Conservation (phyloP, 306 rosid species). For the Casuarina equisetifolia region DNA sequence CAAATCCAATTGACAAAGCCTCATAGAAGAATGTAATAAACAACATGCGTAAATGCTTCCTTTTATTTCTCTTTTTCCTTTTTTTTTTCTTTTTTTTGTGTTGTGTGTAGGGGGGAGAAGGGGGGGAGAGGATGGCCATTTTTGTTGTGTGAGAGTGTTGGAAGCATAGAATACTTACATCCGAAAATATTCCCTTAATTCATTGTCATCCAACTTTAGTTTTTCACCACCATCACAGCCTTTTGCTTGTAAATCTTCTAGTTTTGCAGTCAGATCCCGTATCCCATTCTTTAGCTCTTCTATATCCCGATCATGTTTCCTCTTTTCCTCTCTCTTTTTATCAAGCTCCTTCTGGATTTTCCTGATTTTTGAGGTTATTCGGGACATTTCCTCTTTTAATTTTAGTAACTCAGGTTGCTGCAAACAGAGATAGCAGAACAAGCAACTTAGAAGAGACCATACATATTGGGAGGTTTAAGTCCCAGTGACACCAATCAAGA, state of each 20-base stretch:
- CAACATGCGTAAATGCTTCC: no score
- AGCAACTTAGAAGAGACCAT: conserved; percentile 16
- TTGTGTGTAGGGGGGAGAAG: no score
- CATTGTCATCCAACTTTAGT: conserved; percentile 62
- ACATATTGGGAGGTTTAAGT: neutral
- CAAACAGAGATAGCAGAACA: conserved; percentile 31
- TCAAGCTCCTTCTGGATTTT: conserved; percentile 75
- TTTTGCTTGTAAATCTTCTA: conserved; percentile 67
- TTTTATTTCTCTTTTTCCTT: no score
- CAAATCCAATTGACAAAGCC: conserved; percentile 17
- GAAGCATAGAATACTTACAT: conserved; percentile 54
- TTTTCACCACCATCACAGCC: conserved; percentile 58
- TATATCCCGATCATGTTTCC: conserved; percentile 59
- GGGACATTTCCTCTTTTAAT: conserved; percentile 91
- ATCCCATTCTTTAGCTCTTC: conserved; percentile 59
- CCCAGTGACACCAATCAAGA: neutral
- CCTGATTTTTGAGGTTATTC: conserved; percentile 80
- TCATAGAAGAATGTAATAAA: no score
- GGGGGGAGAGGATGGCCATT: no score
- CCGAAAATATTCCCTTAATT: conserved; percentile 78
- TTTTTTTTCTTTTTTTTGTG: no score
- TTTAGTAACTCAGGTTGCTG: conserved; percentile 98
- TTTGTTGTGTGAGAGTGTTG: neutral
- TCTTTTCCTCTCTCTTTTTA: conserved; percentile 60
- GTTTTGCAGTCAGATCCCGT: conserved; percentile 62